Percentiles rank a stretch among this genome's conserved stretches.
Evolutionary conservation across 192 early-diverging fungal genomes (phyloP).

Genomic region (Backusella tarrabulga): DNA sequence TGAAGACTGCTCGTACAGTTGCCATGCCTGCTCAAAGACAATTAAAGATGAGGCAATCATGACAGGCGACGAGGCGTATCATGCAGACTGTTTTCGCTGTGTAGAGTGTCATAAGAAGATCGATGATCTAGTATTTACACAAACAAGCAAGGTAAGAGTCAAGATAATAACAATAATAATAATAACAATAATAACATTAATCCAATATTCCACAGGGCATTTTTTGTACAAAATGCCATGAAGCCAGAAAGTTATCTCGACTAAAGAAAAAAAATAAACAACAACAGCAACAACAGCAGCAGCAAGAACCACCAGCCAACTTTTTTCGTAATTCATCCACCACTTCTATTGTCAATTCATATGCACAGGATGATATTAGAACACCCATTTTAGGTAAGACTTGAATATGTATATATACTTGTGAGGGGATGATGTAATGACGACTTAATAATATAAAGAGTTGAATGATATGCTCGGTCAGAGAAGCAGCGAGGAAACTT

Average conservation of each 20-base stretch:
- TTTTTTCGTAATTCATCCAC: slow-evolving; percentile 21
- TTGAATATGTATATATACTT: not conserved
- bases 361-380: slow-evolving; percentile 10
- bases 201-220: slow-evolving; percentile 50
- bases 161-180: not conserved
- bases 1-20: slow-evolving; percentile 80
- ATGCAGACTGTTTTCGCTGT: slow-evolving; percentile 81
- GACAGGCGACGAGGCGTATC: slow-evolving; percentile 80
- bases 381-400: slow-evolving; percentile 13
- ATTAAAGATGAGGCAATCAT: slow-evolving; percentile 85
- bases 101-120: slow-evolving; percentile 72
- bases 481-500: slow-evolving; percentile 5
- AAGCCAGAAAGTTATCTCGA: slow-evolving; percentile 62
- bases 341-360: slow-evolving; percentile 28
- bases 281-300: not conserved
- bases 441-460: not conserved
- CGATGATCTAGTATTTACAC: slow-evolving; percentile 77
- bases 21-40: slow-evolving; percentile 69
- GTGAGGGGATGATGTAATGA: not conserved
- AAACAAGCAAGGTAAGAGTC: slow-evolving; percentile 64
- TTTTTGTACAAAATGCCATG: slow-evolving; percentile 75
- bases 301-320: not conserved
- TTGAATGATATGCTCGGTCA: slow-evolving; percentile 25
- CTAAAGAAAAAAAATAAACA: slow-evolving; percentile 52
- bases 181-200: not conserved